A percentile compares a stretch with the other conserved stretches of the same genome.
Evolutionary conservation across 257 asterid species (phyloP).

Genomic region (Datura wrightii): DNA sequence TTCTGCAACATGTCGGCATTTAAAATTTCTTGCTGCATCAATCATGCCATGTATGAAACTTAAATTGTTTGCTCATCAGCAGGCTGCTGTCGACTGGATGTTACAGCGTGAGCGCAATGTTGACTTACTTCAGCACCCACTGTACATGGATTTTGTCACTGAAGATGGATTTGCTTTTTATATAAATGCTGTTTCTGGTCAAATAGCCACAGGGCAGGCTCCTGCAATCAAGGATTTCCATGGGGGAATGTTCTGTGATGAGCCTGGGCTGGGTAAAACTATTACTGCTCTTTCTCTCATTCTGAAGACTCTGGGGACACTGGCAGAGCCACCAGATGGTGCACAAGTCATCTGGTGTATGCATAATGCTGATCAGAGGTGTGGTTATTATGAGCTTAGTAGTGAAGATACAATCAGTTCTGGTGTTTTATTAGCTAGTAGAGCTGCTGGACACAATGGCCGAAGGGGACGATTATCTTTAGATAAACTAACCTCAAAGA

Average conservation of each 20-base stretch:
- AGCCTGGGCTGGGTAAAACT: slow-evolving; percentile 98
- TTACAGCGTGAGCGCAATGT: slow-evolving; percentile 76
- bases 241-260: slow-evolving; percentile 99
- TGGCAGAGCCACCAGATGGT: slow-evolving; percentile 76
- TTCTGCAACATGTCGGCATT: slow-evolving; percentile 80
- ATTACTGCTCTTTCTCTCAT: slow-evolving; percentile 88
- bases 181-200: slow-evolving; percentile 80
- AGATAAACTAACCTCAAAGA: slow-evolving; percentile 60
- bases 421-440: slow-evolving; percentile 41
- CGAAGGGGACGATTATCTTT: slow-evolving; percentile 73
- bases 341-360: slow-evolving; percentile 76
- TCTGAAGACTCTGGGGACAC: slow-evolving; percentile 83
- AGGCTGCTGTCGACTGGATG: slow-evolving; percentile 99
- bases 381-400: slow-evolving; percentile 85
- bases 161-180: slow-evolving; percentile 74
- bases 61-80: slow-evolving; percentile 92
- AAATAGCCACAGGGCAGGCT: slow-evolving; percentile 57
- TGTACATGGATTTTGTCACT: slow-evolving; percentile 64
- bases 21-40: slow-evolving; percentile 73
- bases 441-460: slow-evolving; percentile 54
- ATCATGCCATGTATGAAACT: slow-evolving; percentile 97
- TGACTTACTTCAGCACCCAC: slow-evolving; percentile 69
- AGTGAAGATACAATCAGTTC: slow-evolving; percentile 48
- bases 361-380: slow-evolving; percentile 68
- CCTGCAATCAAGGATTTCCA: slow-evolving; percentile 74